These are phyloP conservation scores for Nemania bipapillata DNA, from an alignment of 2,329 filamentous ascomycete species.

Conservation along the genomic window DNA sequence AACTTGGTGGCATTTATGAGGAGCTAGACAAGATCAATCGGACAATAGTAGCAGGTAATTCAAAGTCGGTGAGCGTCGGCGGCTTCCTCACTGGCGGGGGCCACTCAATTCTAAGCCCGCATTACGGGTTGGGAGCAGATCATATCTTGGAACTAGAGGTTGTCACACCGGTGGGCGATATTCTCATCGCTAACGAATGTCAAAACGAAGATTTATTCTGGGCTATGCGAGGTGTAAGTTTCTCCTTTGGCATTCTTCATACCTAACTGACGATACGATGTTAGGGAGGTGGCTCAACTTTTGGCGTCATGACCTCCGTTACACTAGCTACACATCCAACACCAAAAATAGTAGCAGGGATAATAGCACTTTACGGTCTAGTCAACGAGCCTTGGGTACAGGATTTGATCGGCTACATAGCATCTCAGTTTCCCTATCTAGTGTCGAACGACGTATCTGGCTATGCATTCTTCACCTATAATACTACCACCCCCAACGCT, in stretches of 20 bases:
- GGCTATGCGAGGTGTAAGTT: conserved; percentile 68
- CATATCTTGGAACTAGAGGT: conserved; percentile 69
- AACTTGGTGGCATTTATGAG: conserved; percentile 62
- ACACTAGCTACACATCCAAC: conserved; percentile 64
- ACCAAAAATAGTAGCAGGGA: conserved; percentile 44
- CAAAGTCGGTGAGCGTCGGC: conserved; percentile 67
- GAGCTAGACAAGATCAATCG: conserved; percentile 58
- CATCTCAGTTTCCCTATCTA: conserved; percentile 59
- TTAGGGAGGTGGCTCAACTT: conserved; percentile 69
- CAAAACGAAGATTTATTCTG: conserved; percentile 70
- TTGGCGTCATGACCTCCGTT: conserved; percentile 68
- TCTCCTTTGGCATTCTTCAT: not conserved
- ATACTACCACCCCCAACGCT: conserved; percentile 38
- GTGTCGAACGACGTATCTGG: conserved; percentile 64
- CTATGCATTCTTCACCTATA: conserved; percentile 57
- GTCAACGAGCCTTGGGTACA: conserved; percentile 55
- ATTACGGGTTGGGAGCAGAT: conserved; percentile 70
- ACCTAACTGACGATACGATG: not conserved
- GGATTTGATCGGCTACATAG: conserved; percentile 60
- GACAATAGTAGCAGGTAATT: conserved; percentile 65
- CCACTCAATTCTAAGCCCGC: conserved; percentile 64
- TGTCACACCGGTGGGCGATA: conserved; percentile 63
- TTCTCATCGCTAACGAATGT: conserved; percentile 63
- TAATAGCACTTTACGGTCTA: conserved; percentile 48
- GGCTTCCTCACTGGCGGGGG: conserved; percentile 72